Percentiles rank a stretch among this genome's conserved stretches.
These are phyloP conservation scores for Mrakia blollopis DNA, from an alignment of 768 basidiomycete species.

Conservation along the genomic window DNA sequence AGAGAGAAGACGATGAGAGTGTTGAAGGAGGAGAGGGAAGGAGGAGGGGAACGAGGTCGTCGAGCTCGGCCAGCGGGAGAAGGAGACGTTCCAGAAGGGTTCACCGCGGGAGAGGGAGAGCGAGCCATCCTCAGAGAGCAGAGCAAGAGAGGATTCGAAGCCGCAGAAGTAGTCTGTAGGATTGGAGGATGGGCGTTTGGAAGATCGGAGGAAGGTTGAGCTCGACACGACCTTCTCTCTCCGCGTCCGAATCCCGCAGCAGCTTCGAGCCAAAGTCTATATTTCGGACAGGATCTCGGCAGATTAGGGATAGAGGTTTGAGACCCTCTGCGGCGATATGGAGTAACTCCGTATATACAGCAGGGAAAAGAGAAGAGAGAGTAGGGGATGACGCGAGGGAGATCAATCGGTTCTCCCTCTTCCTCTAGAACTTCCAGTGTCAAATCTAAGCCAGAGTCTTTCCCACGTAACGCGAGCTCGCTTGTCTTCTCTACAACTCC, in stretches of 20 bases:
- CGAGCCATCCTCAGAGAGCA: neutral
- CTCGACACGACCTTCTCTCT: neutral
- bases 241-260: neutral
- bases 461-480: no score
- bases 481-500: no score
- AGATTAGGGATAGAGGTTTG: neutral
- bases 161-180: neutral
- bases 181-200: neutral
- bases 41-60: neutral
- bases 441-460: neutral
- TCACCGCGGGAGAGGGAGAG: neutral
- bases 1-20: constrained; percentile 5
- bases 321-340: neutral
- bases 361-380: neutral
- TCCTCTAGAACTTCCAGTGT: neutral
- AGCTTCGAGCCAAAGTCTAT: neutral
- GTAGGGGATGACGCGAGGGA: neutral
- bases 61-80: neutral
- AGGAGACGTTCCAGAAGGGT: neutral
- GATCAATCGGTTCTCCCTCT: no score
- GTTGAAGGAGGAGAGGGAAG: constrained; percentile 13
- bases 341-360: neutral
- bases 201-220: neutral
- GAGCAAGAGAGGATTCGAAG: no score
- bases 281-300: neutral